phyloP scores from a whole-genome alignment of 2,329 filamentous ascomycete species.

The Neoscytalidium dimidiatum region DNA sequence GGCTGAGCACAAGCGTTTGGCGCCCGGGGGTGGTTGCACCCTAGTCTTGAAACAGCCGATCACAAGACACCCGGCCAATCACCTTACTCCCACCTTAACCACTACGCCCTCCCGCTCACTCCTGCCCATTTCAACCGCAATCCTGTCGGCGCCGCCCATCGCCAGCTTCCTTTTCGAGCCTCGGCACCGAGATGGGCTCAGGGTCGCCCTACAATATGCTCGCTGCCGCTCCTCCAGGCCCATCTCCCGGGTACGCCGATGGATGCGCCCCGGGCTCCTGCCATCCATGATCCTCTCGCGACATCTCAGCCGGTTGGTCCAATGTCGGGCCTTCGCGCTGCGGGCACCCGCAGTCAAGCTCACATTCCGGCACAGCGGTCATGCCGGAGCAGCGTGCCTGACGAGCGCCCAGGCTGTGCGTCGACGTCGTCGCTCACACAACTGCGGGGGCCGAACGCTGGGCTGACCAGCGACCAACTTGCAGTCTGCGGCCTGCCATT shows the following conservation, averaged over 20 bases:
- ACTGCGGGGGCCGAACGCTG: background rate
- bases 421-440: background rate
- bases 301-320: background rate
- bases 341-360: background rate
- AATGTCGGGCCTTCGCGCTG: background rate
- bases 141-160: slow-evolving; percentile 3
- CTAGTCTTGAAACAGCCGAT: slow-evolving; percentile 15
- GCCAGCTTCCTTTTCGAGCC: background rate
- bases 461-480: background rate
- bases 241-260: background rate
- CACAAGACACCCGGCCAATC: slow-evolving; percentile 9
- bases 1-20: background rate
- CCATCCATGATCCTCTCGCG: background rate
- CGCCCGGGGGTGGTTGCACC: background rate
- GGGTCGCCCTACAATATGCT: background rate
- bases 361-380: background rate
- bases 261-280: background rate
- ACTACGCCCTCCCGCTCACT: background rate
- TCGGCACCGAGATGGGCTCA: slow-evolving; percentile 12
- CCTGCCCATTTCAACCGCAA: slow-evolving; percentile 1
- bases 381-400: background rate
- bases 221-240: background rate
- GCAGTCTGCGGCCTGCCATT: background rate
- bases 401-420: background rate
- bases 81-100: background rate